Conservation (phyloP, 1,284 basidiomycete genomes). For the Fistulinella cinereoalba region DNA sequence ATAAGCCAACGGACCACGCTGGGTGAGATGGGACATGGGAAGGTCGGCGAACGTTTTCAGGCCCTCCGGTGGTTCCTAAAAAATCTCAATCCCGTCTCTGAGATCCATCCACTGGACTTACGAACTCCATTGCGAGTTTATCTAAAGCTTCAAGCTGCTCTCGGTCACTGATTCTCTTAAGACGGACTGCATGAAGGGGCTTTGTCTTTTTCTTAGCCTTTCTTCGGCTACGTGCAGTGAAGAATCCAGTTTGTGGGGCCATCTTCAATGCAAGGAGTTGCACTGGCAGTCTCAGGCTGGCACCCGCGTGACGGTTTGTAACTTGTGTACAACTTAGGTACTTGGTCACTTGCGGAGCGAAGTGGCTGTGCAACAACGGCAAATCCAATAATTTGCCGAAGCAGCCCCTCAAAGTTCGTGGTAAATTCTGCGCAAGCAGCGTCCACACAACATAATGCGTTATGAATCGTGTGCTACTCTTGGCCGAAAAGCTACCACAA, state of each 20-base stretch:
- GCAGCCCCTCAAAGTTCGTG: too few relatives aligned
- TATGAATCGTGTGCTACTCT: constrained; percentile 10
- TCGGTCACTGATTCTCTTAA: constrained; percentile 49
- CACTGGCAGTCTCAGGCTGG: too few relatives aligned
- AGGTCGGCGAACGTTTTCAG: constrained; percentile 59
- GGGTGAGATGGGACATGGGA: constrained; percentile 67
- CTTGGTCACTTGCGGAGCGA: too few relatives aligned
- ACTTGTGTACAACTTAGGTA: not conserved
- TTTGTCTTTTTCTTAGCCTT: constrained; percentile 20
- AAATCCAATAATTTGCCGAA: too few relatives aligned
- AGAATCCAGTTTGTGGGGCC: constrained; percentile 18
- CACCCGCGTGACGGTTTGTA: too few relatives aligned
- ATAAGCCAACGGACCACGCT: constrained; percentile 49
- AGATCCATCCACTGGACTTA: constrained; percentile 36
- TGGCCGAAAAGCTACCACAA: constrained; percentile 49
- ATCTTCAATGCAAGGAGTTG: too few relatives aligned
- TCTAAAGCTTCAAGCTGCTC: constrained; percentile 57
- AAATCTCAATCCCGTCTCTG: constrained; percentile 8
- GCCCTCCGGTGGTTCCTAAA: constrained; percentile 47
- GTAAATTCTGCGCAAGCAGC: not conserved
- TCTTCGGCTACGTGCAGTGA: constrained; percentile 7
- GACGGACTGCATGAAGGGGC: constrained; percentile 28
- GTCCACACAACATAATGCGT: not conserved
- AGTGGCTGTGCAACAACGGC: too few relatives aligned
- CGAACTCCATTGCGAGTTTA: constrained; percentile 51